A percentile compares a stretch with the other conserved stretches of the same genome.
Evolutionary conservation across 2,329 filamentous ascomycete genomes (phyloP).

Genomic region (Stemphylium vesicarium): DNA sequence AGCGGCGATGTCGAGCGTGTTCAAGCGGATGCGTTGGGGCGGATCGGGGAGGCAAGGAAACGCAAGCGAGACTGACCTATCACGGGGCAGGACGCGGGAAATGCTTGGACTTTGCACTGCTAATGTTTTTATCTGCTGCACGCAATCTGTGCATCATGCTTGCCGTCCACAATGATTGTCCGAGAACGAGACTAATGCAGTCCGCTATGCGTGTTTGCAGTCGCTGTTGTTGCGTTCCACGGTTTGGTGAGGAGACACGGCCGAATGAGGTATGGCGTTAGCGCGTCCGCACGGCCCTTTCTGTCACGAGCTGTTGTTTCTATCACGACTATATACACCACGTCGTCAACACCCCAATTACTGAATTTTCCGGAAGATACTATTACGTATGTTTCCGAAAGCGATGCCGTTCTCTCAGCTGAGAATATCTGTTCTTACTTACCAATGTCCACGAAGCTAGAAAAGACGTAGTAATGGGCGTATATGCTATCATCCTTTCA

Average conservation of each 20-base stretch:
- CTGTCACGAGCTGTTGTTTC: not conserved
- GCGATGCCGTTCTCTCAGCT: too few species aligned
- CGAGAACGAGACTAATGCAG: not conserved
- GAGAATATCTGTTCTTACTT: too few species aligned
- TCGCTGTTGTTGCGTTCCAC: conserved; percentile 11
- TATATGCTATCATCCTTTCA: too few species aligned
- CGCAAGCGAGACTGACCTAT: conserved; percentile 13
- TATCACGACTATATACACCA: not conserved
- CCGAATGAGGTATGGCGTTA: conserved; percentile 10
- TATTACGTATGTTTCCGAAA: too few species aligned
- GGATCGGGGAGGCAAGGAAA: conserved; percentile 13
- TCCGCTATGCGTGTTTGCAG: conserved; percentile 3
- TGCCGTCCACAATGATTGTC: not conserved
- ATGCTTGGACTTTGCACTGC: conserved; percentile 8
- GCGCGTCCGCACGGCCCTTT: not conserved
- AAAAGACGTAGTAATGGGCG: too few species aligned
- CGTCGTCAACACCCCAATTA: not conserved
- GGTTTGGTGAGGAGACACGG: conserved; percentile 2
- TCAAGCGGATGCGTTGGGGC: conserved; percentile 16
- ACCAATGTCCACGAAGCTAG: too few species aligned
- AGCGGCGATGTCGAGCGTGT: conserved; percentile 17
- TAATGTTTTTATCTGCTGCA: conserved; percentile 1
- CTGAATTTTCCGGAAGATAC: too few species aligned
- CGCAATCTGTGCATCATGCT: not conserved
- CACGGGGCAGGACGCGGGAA: not conserved